Base-by-base conservation (phyloP, 495 filamentous ascomycete species). In the Aspergillus bridgeri region DNA sequence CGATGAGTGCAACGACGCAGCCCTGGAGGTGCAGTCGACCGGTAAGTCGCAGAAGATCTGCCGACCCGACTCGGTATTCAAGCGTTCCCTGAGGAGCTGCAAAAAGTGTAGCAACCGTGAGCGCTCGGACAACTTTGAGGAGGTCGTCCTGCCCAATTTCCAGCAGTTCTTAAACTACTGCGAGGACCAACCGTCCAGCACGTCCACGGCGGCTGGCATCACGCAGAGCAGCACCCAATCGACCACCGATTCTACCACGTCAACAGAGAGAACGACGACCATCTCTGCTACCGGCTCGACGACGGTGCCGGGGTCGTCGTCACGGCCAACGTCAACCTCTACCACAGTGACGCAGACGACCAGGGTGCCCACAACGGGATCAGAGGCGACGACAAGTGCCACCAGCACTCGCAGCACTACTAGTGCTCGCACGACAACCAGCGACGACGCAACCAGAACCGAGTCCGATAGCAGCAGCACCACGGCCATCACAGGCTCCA, bases 11-110 rank as follows among this genome's bases (percentile, higher is more conserved):
- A 80, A 82, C 53, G 74, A 75, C 42, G 76, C 75, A 13, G 70
- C 57, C 19, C 20, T 75, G 0, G 83, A 83, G 55, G 80, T 73
- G 1, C 70, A 83, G 51, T 20, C 38, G 0, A 53, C 73, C 6
- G 85, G 84, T 13, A 84, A 83, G 55, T 54, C 56, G 0, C 38
- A 71, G 0, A 60, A 48, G 0, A 68, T 88, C 3, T 88, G 85
- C 66, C 66, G 51, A 0, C 7, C 33, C 0, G 63, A 47, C 21
- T 81, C 79, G 0, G 29, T 62, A 0, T 87, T 87, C 66, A 23
- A 56, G 18, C 46, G 42, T 3, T 64, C 69, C 29, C 56, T 70
- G 23, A 42, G 51, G 0, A 45, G 43, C 7, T 88, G 86, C 69
- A 51, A 73, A 33, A 44, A 49, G 0, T 66, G 69, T 27, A 24